Conservation (phyloP, 495 filamentous ascomycete species). For the Halenospora varia region DNA sequence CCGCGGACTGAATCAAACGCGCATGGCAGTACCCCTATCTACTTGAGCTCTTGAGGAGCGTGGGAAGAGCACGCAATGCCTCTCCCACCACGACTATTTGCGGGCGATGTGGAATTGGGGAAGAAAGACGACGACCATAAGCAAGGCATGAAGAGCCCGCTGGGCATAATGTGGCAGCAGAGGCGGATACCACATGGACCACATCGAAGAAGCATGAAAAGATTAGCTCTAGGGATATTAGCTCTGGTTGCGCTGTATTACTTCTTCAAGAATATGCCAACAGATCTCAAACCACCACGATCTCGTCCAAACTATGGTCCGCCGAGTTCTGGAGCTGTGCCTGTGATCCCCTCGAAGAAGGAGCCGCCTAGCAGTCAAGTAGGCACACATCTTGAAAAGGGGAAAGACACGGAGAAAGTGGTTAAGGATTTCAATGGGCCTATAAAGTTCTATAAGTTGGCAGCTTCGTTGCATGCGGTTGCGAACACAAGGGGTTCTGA, state of each 20-base stretch:
- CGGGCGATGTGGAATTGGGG: constrained; percentile 62
- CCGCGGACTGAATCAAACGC: too few relatives aligned
- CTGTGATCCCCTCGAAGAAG: not conserved
- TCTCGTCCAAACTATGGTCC: constrained; percentile 14
- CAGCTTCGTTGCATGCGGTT: constrained; percentile 41
- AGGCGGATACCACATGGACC: constrained; percentile 11
- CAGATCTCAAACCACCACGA: constrained; percentile 14
- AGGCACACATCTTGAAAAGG: not conserved
- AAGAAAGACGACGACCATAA: constrained; percentile 66
- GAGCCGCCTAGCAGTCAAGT: not conserved
- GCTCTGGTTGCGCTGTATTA: constrained; percentile 41
- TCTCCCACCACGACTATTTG: constrained; percentile 42
- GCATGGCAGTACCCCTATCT: too few relatives aligned
- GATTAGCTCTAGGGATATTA: constrained; percentile 39
- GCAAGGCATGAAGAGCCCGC: constrained; percentile 21
- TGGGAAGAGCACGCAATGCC: too few relatives aligned
- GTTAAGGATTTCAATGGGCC: constrained; percentile 48
- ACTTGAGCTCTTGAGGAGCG: too few relatives aligned
- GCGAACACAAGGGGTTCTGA: constrained; percentile 30
- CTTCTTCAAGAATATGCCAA: constrained; percentile 52
- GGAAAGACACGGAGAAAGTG: not conserved
- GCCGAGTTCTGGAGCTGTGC: not conserved
- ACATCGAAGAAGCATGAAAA: constrained; percentile 18
- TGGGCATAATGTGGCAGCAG: constrained; percentile 16
- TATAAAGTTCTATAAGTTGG: constrained; percentile 52